A percentile compares a stretch with the other conserved stretches of the same genome.
Evolutionary conservation across 1,284 basidiomycete genomes (phyloP).

Genomic region (Tilletia indica): DNA sequence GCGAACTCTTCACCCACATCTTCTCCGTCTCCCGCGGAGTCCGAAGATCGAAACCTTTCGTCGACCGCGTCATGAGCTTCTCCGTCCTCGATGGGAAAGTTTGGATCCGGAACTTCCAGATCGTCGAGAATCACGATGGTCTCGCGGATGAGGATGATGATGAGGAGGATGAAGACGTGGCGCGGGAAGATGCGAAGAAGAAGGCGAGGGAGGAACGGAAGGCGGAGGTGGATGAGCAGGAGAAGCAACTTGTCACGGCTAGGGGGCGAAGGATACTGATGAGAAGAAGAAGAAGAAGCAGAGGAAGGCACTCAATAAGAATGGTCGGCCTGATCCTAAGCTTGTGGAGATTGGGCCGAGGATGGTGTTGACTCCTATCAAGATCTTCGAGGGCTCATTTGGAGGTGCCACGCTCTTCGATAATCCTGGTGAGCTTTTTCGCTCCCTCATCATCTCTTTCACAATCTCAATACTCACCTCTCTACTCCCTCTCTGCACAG

Average conservation of each 20-base stretch:
- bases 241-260: constrained; percentile 20
- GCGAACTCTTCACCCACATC: constrained; percentile 95
- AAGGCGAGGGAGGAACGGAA: constrained; percentile 23
- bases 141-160: constrained; percentile 59
- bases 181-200: constrained; percentile 60
- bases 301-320: constrained; percentile 21
- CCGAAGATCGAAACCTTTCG: constrained; percentile 89
- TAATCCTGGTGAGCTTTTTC: constrained; percentile 70
- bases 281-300: constrained; percentile 27
- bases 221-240: constrained; percentile 60
- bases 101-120: constrained; percentile 98
- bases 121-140: constrained; percentile 64
- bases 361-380: constrained; percentile 94
- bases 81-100: constrained; percentile 93
- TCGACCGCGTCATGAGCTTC: constrained; percentile 96
- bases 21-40: constrained; percentile 90
- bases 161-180: constrained; percentile 29
- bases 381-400: constrained; percentile 96
- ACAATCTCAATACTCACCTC: constrained; percentile 24
- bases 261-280: constrained; percentile 25
- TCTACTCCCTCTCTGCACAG: constrained; percentile 58
- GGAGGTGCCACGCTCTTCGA: constrained; percentile 92
- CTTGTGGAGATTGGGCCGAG: constrained; percentile 76
- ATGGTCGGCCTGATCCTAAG: constrained; percentile 34
- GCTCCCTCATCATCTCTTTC: constrained; percentile 3